A percentile compares a stretch with the other conserved stretches of the same genome.
Evolutionary conservation across 2,329 filamentous ascomycete species (phyloP).

Genomic region (Epichloe baconii): DNA sequence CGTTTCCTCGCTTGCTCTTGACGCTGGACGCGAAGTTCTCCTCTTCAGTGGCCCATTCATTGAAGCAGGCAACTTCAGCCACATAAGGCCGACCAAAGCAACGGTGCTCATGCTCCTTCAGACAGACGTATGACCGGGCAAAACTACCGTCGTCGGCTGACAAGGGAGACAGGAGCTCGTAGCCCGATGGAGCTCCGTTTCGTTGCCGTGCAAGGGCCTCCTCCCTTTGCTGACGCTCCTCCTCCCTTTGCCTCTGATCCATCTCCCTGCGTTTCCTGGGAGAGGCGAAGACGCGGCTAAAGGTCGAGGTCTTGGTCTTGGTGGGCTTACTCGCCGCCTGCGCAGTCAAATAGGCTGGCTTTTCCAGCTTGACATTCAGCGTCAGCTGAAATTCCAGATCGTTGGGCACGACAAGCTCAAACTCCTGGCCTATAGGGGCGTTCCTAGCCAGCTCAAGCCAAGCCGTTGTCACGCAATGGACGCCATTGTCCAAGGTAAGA

Average conservation of each 20-base stretch:
- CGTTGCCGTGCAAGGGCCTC: slow-evolving; percentile 51
- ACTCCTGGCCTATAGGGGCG: slow-evolving; percentile 93
- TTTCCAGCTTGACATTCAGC: slow-evolving; percentile 85
- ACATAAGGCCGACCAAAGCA: slow-evolving; percentile 82
- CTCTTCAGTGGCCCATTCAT: slow-evolving; percentile 94
- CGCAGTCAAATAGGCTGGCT: slow-evolving; percentile 50
- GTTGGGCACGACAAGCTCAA: slow-evolving; percentile 91
- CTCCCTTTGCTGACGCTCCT: slow-evolving; percentile 56
- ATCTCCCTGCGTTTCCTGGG: slow-evolving; percentile 95
- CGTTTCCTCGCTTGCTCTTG: slow-evolving; percentile 78
- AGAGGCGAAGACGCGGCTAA: slow-evolving; percentile 84
- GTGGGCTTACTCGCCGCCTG: slow-evolving; percentile 43
- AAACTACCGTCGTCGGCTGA: slow-evolving; percentile 90
- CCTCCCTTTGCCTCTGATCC: slow-evolving; percentile 71
- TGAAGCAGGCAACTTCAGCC: slow-evolving; percentile 89
- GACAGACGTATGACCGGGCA: slow-evolving; percentile 80
- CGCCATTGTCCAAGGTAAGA: slow-evolving; percentile 91
- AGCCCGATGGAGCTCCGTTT: slow-evolving; percentile 56
- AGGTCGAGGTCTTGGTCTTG: slow-evolving; percentile 70
- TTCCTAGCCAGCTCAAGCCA: slow-evolving; percentile 88
- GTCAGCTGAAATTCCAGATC: slow-evolving; percentile 99
- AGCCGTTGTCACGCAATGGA: slow-evolving; percentile 93
- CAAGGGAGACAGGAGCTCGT: slow-evolving; percentile 76
- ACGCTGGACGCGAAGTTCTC: slow-evolving; percentile 67
- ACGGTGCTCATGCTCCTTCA: slow-evolving; percentile 80